Base-by-base conservation (phyloP, 108 stramenopile species). In the Seminavis robusta region DNA sequence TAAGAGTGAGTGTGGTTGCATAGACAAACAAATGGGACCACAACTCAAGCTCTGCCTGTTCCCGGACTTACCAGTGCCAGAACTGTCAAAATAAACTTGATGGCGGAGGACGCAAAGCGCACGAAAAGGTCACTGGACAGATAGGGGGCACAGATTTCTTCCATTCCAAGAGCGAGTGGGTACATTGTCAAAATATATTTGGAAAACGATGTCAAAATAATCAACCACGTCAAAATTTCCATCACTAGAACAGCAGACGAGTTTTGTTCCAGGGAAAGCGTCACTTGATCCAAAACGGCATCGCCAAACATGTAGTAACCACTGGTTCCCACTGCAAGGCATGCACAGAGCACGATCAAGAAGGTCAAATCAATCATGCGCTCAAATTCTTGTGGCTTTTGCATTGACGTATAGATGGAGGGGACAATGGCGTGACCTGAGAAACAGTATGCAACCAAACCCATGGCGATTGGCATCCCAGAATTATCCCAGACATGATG, bases 381-480 rank as follows among this genome's bases (percentile, higher is more conserved):
- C 61, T 88, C 87, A 64, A 82, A 88, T 20, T 88, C 67, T 52
- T 82, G 72, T 21, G 87, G 87, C 16, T 65, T 61, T 57, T 80
- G 43, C 87, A 88, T 88, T n/a, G 83, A 84, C 16, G 56, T 75
- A 64, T 81, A 90, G 25, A 90, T 86, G 10, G 73, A 75, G 8
- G 88, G 88, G 20, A 90, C 75, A 53, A 90, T 86, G 10, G 88
- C 88, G 67, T 90, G 88, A 9, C 88, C 88, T n/a, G 64, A 67
- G 69, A 90, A 90, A 34, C 77, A 79, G 54, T 84, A 90, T 15
- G 88, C 88, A 23, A 85, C 79, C 17, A 90, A 55, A 23, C 84
- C 88, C 32, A 86, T 65, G 8, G 84, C 81, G 9, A 76, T 25
- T 25, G 75, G 43, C 25, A 88, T 33, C 13, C 87, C 87, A 53